phyloP scores from a whole-genome alignment of 148 eudicot species.

The Salicornia ramosissima region DNA sequence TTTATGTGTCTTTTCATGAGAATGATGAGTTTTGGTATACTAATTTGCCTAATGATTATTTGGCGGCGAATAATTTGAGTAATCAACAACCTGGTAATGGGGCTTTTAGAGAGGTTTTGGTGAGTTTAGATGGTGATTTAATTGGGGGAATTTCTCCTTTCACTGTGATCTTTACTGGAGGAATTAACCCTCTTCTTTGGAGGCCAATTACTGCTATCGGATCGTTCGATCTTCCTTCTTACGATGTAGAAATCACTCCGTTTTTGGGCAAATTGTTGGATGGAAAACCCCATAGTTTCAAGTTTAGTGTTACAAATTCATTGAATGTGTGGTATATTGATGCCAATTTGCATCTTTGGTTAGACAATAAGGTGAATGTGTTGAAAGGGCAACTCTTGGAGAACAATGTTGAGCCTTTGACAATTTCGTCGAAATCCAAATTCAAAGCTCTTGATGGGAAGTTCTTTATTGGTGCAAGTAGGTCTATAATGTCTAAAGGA shows the following conservation, averaged over 20 bases:
- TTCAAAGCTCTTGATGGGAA: conserved; percentile 61
- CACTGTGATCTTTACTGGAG: conserved; percentile 83
- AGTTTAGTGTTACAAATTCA: conserved; percentile 69
- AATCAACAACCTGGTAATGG: conserved; percentile 52
- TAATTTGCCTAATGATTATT: conserved; percentile 65
- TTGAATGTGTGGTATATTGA: conserved; percentile 84
- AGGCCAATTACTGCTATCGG: conserved; percentile 81
- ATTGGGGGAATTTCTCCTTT: conserved; percentile 88
- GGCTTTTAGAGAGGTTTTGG: conserved; percentile 78
- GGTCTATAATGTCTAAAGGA: conserved; percentile 49
- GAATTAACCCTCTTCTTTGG: conserved; percentile 85
- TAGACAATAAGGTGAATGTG: conserved; percentile 43
- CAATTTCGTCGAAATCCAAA: conserved; percentile 24
- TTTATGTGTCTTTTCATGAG: conserved; percentile 83
- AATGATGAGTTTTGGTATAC: conserved; percentile 84
- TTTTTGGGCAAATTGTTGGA: conserved; percentile 67
- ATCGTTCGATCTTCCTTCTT: conserved; percentile 77
- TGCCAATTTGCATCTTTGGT: conserved; percentile 90
- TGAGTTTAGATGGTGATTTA: conserved; percentile 51
- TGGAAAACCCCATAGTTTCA: conserved; percentile 52
- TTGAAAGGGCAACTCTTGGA: conserved; percentile 45
- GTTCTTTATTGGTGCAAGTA: conserved; percentile 40
- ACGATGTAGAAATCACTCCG: conserved; percentile 85
- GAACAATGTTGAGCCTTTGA: conserved; percentile 22
- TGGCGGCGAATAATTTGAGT: conserved; percentile 48